Percentiles rank a stretch among this genome's conserved stretches.
These are phyloP conservation scores for Spathaspora arborariae DNA, from an alignment of 805 yeast genomes.

Conservation along the genomic window DNA sequence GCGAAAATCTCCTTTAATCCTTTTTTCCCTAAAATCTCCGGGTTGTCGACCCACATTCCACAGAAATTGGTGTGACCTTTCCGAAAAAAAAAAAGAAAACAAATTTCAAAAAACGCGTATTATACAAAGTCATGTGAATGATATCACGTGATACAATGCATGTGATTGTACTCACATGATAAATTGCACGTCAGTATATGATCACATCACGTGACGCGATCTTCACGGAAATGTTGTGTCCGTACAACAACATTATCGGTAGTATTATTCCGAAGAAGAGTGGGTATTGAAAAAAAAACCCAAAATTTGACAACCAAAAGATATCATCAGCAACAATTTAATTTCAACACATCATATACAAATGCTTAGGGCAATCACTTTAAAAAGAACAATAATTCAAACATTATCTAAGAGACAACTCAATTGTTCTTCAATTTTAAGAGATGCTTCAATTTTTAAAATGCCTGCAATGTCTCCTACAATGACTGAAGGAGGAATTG, in stretches of 20 bases:
- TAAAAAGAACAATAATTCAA: slow-evolving; percentile 2
- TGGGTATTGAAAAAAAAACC: not conserved
- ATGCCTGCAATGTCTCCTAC: slow-evolving; percentile 99
- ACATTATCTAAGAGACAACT: slow-evolving; percentile 4
- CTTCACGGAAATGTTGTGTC: slow-evolving; percentile 1
- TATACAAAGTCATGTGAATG: not conserved
- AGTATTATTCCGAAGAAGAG: slow-evolving; percentile 1
- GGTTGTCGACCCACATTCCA: not conserved
- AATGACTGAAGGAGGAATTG: slow-evolving; percentile 93
- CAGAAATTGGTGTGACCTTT: not conserved
- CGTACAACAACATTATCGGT: not conserved
- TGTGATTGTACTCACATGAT: no score
- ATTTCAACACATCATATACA: not conserved
- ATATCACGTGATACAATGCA: not conserved
- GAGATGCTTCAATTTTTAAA: slow-evolving; percentile 51
- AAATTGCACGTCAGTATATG: no score
- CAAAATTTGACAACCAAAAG: not conserved
- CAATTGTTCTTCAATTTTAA: slow-evolving; percentile 4
- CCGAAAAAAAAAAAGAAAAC: not conserved
- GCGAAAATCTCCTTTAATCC: not conserved
- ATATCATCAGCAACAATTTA: not conserved
- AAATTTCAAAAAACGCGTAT: not conserved
- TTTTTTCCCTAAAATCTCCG: not conserved
- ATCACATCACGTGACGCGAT: not conserved
- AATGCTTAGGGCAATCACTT: slow-evolving; percentile 8